Evolutionary conservation across 306 rosid species (phyloP), one percentile per base, ranked within the genome.

Genomic region (Cucurbita ficifolia): DNA sequence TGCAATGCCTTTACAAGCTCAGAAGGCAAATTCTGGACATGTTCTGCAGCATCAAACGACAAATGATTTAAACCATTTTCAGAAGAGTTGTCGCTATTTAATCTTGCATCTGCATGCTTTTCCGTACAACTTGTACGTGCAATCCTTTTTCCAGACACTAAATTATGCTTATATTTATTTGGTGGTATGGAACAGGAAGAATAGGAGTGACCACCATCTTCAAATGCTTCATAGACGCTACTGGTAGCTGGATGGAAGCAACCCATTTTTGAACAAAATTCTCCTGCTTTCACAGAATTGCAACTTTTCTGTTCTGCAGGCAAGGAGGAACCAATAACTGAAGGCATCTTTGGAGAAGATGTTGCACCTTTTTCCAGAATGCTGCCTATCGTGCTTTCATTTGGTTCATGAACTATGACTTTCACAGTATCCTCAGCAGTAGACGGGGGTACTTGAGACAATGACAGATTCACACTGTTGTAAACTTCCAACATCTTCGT

Each of bases 361-460:
- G 63, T 77, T 78, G 77, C 68, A 35, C 72, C 75, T 57, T 75
- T 87, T 77, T 85, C 90, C 78, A 70, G 79, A 79, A 70, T 17
- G 40, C 70, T 79, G 70, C 74, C 78, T 16, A 49, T 74, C 17
- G 69, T 83, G 77, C 79, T 73, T 71, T 75, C 81, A 52, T 56
- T 77, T 62, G 87, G 86, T 64, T 73, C 78, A 75, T 51, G 81
- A 64, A 64, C 48, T 61, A 83, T 83, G 53, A 74, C 74, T 77
- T 75, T 72, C 72, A 49, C 49, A 64, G 56, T 52, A 75, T 80
- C 84, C 69, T 79, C 81, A 13, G 54, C 73, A 68, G 50, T 77
- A 74, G 72, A 60, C 24, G 77, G 75, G 43, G 60, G 76, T 55
- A 51, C 74, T 48, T 78, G 79, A 73, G 87, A 80, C 73, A 80